Evolutionary conservation across 2,329 filamentous ascomycete genomes (phyloP), one percentile per base, ranked within the genome.

Genomic region (Aspergillus nomiae): DNA sequence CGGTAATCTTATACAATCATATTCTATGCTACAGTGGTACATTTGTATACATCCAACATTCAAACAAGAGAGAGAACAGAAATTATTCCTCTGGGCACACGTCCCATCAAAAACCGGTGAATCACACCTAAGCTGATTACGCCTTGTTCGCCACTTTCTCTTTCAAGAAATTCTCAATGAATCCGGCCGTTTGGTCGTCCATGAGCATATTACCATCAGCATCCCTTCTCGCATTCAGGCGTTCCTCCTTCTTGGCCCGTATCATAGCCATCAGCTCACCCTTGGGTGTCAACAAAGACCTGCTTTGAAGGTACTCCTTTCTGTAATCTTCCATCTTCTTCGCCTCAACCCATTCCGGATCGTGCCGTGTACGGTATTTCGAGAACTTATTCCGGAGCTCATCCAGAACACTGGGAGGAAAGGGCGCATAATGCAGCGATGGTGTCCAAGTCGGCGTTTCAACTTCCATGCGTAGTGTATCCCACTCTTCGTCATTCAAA

Each of bases 351-450:
- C 90, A 96, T 76, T 90, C 90, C 53, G 86, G 81, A 66, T 93
- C 90, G 80, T 96, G 92, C 55, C 92, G 85, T 59, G 89, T 92
- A 73, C 93, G 85, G 87, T 94, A 95, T 71, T 86, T 87, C 70
- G 89, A 91, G 84, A 89, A 96, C 75, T 89, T 90, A 82, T 91
- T 90, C 74, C 93, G 86, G 74, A 98, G 83, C 83, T 98, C 94
- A 76, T 97, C 89, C 68, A 96, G 85, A 43, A 97, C 86, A n/a
- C 79, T 81, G 34, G 83, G 79, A 6, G 94, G 93, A 85, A 97
- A 92, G 16, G 94, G 94, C 30, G 91, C 85, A 19, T 85, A 83
- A 32, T 93, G 82, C 28, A 98, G 83, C 41, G 88, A 91, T n/a
- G 94, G 93, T 60, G 89, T 83, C 75, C 91, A 97, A 1, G 91